phyloP scores from a whole-genome alignment of 192 early-diverging fungal genomes.

The Coemansia sp. region DNA sequence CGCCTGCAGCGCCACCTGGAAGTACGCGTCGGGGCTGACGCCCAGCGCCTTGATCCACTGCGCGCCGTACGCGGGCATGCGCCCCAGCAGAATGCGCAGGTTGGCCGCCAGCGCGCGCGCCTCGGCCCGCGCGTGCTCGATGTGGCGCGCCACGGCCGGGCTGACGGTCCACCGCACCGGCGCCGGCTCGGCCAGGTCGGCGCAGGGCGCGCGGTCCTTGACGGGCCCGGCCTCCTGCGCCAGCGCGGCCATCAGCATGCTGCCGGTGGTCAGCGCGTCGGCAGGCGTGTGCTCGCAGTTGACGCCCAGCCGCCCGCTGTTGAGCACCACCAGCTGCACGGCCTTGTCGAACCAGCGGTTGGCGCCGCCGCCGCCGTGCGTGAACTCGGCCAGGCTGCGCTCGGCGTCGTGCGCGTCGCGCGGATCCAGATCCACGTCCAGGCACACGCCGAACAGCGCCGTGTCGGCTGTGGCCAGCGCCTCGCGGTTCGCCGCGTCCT shows the following conservation, averaged over 20 bases:
- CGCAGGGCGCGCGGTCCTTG: slow-evolving; percentile 13
- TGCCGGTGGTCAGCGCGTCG: slow-evolving; percentile 84
- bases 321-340: slow-evolving; percentile 80
- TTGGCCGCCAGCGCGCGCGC: slow-evolving; percentile 64
- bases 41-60: slow-evolving; percentile 81
- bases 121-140: slow-evolving; percentile 62
- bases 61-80: slow-evolving; percentile 72
- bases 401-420: slow-evolving; percentile 59
- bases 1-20: slow-evolving; percentile 87
- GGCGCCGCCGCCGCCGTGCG: slow-evolving; percentile 69
- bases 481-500: slow-evolving; percentile 48
- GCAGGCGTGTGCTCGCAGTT: slow-evolving; percentile 96
- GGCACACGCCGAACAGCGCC: slow-evolving; percentile 81
- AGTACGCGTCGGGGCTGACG: slow-evolving; percentile 81
- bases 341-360: slow-evolving; percentile 99
- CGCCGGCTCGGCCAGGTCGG: slow-evolving; percentile 51
- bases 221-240: slow-evolving; percentile 26
- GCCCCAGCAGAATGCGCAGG: slow-evolving; percentile 66
- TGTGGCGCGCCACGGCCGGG: slow-evolving; percentile 48
- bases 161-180: slow-evolving; percentile 72
- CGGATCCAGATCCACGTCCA: slow-evolving; percentile 63
- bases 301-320: slow-evolving; percentile 80
- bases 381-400: slow-evolving; percentile 64
- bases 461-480: slow-evolving; percentile 65
- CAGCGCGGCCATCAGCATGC: slow-evolving; percentile 69